Base-by-base conservation (phyloP, 2,329 filamentous ascomycete genomes). In the Penicillium capsulatum region DNA sequence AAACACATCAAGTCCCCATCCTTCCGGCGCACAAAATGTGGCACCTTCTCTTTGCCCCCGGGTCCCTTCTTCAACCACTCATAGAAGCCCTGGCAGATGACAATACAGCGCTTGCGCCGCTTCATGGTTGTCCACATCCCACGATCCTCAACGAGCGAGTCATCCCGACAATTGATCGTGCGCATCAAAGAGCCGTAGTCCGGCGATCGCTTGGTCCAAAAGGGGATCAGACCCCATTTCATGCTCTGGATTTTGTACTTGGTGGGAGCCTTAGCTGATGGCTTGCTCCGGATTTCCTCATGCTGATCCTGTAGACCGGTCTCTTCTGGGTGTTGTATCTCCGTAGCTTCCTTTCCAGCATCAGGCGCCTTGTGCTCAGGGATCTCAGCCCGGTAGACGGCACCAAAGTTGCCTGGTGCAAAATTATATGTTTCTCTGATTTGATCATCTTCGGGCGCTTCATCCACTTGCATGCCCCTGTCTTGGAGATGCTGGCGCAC, bases 91-190 rank as follows among this genome's bases (percentile, higher is more conserved):
- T 96, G 84, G 7, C 86, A 89, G 4, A 95, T 61, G 7, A 97
- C 80, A 15, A 97, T 73, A 61, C 92, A 97, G 19, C 92, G 76
- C 67, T 96, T 95, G 52, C 77, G 79, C 45, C 82, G 80, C 68
- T 96, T 96, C 85, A 97, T 94, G 1, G 78, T 80, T 29, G 79
- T 84, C 92, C 92, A 97, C 81, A 97, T 86, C 8, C 90, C 89
- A 4, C 81, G 78, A 7, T 83, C 75, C 7, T 83, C 77, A 4
- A 79, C 73, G 14, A 97, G 71, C 1, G 87, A 92, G 65, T 97
- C 91, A 58, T 91, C 86, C 3, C 91, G 82, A 62, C 91, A 97
- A 66, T 98, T 97, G 65, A 97, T 97, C 0, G 89, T 95, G 58
- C 84, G 87, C 73, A 94, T 75, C 63, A 88, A 74, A 1, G 81